phyloP scores from a whole-genome alignment of 2,329 filamentous ascomycete species.

The Hypomyces rosellus region DNA sequence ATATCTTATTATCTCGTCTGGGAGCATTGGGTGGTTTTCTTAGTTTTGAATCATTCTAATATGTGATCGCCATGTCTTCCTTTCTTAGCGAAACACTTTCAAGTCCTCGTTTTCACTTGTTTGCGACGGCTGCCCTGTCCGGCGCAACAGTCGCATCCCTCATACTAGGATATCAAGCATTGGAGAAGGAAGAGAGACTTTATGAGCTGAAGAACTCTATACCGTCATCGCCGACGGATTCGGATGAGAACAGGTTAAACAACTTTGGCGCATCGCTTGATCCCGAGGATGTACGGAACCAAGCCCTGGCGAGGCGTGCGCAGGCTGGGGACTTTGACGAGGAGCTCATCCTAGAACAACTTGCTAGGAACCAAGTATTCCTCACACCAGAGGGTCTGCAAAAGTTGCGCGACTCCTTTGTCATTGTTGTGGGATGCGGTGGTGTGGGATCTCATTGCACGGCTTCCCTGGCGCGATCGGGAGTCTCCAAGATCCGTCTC shows the following conservation, averaged over 20 bases:
- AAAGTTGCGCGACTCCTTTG: slow-evolving; percentile 73
- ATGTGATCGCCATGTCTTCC: slow-evolving; percentile 33
- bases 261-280: slow-evolving; percentile 53
- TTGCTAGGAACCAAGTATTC: slow-evolving; percentile 89
- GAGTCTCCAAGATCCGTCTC: slow-evolving; percentile 78
- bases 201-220: slow-evolving; percentile 56
- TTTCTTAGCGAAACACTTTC: slow-evolving; percentile 38
- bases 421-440: slow-evolving; percentile 87
- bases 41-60: no score
- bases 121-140: slow-evolving; percentile 62
- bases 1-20: no score
- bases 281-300: slow-evolving; percentile 56
- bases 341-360: slow-evolving; percentile 87
- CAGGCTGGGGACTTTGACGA: slow-evolving; percentile 60
- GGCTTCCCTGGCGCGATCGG: slow-evolving; percentile 79
- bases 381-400: slow-evolving; percentile 73
- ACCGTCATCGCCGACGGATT: slow-evolving; percentile 27
- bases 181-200: slow-evolving; percentile 49
- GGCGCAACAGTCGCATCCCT: slow-evolving; percentile 54
- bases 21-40: no score
- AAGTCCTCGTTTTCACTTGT: slow-evolving; percentile 53
- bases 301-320: slow-evolving; percentile 52
- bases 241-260: slow-evolving; percentile 28
- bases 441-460: slow-evolving; percentile 92
- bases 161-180: slow-evolving; percentile 55